Base-by-base conservation (phyloP, 2,329 filamentous ascomycete species). In the Domatiomyces globalis region DNA sequence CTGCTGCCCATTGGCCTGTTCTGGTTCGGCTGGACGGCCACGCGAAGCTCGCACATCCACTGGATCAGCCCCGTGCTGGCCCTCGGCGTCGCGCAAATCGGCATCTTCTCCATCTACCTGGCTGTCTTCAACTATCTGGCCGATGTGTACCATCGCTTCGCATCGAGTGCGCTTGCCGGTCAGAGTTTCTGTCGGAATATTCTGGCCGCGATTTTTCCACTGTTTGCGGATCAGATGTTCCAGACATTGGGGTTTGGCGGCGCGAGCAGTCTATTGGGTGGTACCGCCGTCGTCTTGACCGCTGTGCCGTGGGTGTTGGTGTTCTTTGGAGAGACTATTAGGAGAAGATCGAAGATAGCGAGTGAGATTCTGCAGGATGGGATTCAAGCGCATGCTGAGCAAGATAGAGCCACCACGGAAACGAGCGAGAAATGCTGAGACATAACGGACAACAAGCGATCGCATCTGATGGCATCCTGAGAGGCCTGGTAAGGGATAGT, bases 121-220 rank as follows among this genome's bases (percentile, higher is more conserved):
- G 83, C 88, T 2, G 85, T 87, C 0, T 95, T 95, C 71, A 95
- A 95, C 64, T 95, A 94, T 60, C 75, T 95, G 1, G 87, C 88
- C 18, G 89, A 95, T 63, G 83, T 83, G 1, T 95, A 95, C 66
- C 84, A 88, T 63, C 74, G 78, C 2, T 95, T 90, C 61, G 87
- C 89, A 0, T 87, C 83, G 42, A 92, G 85, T 0, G 88, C 89
- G 0, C 71, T 95, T 5, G 89, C 89, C 0, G 87, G 88, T 0
- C 87, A 95, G 69, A 84, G 80, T 15, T 94, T 86, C 64, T 90
- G 86, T 68, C 79, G 89, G 9, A 95, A 95, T 63, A 72, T 95
- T 1, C 70, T 95, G 0, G 87, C 83, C 7, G 89, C 87, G 1
- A 68, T 81, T 0, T 94, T 95, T 56, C 88, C 88, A 0, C 71